Percentiles rank a stretch among this genome's conserved stretches.
phyloP scores from a whole-genome alignment of 306 rosid species.

The Fragaria nilgerrensis region DNA sequence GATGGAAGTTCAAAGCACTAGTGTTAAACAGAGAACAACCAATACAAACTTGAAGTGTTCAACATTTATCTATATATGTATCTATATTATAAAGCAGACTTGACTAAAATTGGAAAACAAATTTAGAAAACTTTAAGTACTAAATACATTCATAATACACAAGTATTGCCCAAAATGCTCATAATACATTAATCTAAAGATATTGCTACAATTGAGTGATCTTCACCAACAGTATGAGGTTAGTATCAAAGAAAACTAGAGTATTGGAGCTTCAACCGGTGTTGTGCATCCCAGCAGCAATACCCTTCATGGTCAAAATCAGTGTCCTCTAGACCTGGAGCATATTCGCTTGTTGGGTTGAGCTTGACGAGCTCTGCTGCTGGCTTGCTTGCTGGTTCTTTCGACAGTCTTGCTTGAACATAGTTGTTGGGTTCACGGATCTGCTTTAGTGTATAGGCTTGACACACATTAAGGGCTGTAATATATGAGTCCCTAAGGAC shows the following conservation, averaged over 20 bases:
- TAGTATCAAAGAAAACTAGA: no score
- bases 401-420: slow-evolving; percentile 74
- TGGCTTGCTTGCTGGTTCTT: slow-evolving; percentile 76
- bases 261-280: slow-evolving; percentile 56
- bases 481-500: slow-evolving; percentile 87
- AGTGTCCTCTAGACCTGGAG: slow-evolving; percentile 96
- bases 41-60: no score
- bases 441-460: slow-evolving; percentile 86
- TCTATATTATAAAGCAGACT: no score
- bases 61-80: no score
- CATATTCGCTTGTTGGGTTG: slow-evolving; percentile 84
- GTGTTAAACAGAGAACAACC: no score
- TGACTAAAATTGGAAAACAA: no score
- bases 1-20: no score
- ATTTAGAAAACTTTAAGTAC: no score
- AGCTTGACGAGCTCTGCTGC: slow-evolving; percentile 95
- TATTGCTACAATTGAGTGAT: not conserved
- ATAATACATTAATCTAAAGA: no score
- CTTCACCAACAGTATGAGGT: not conserved
- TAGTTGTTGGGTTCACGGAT: slow-evolving; percentile 80
- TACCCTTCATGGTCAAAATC: slow-evolving; percentile 97
- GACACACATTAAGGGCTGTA: slow-evolving; percentile 84
- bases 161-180: no score
- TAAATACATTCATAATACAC: no score
- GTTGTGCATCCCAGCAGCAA: slow-evolving; percentile 99